These are phyloP conservation scores for Melanopsichium pennsylvanicum DNA, from an alignment of 1,284 basidiomycete genomes.

Conservation along the genomic window DNA sequence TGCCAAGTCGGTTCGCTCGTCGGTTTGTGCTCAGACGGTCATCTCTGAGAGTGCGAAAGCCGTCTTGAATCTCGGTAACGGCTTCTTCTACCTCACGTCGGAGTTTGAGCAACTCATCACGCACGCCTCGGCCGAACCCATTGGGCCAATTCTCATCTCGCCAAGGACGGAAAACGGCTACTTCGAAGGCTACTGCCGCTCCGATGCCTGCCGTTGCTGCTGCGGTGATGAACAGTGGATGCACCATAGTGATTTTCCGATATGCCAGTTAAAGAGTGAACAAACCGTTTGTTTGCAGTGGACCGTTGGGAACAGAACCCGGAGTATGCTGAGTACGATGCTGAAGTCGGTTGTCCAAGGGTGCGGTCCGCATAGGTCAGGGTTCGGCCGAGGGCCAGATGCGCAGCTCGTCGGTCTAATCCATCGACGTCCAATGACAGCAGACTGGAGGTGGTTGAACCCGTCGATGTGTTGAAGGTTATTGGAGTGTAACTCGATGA, in stretches of 20 bases:
- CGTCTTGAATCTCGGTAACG: constrained; percentile 34
- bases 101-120: constrained; percentile 33
- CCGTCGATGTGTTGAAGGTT: too few relatives aligned
- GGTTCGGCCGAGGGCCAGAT: not conserved
- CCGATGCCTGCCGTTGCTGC: constrained; percentile 49
- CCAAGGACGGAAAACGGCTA: constrained; percentile 53
- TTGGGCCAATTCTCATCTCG: constrained; percentile 52
- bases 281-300: too few relatives aligned
- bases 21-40: constrained; percentile 6
- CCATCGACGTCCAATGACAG: not conserved
- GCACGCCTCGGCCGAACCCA: constrained; percentile 42
- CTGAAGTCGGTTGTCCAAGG: too few relatives aligned
- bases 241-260: constrained; percentile 41
- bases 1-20: not conserved
- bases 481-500: too few relatives aligned
- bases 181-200: constrained; percentile 51
- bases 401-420: not conserved
- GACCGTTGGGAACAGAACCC: too few relatives aligned
- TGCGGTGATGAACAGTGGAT: constrained; percentile 47
- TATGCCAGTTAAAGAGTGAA: too few relatives aligned
- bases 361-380: too few relatives aligned
- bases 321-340: not conserved
- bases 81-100: constrained; percentile 37
- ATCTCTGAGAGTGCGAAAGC: constrained; percentile 9
- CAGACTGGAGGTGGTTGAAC: too few relatives aligned